phyloP scores from a whole-genome alignment of 2,329 filamentous ascomycete genomes.

The Trichoderma sp. region DNA sequence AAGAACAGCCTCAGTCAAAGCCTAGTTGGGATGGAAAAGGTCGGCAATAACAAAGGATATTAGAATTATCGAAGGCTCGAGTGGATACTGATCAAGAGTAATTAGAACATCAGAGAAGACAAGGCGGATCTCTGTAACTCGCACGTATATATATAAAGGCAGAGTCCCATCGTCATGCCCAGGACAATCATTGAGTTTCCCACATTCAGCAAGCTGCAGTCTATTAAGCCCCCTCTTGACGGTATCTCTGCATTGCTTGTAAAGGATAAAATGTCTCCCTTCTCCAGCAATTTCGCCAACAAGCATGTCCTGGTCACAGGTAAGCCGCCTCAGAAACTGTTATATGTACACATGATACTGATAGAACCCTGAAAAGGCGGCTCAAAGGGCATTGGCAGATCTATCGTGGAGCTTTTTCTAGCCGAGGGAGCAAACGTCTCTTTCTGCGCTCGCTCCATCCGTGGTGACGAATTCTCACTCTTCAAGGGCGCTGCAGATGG shows the following conservation, averaged over 20 bases:
- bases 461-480: conserved; percentile 32
- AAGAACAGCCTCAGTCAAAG: background rate
- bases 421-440: conserved; percentile 37
- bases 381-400: conserved; percentile 35
- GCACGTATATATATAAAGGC: background rate
- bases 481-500: conserved; percentile 25
- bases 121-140: background rate
- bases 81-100: background rate
- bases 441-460: conserved; percentile 33
- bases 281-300: conserved; percentile 5
- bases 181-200: too few relatives aligned
- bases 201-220: too few relatives aligned
- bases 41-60: background rate
- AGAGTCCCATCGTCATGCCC: background rate
- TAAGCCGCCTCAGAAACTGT: background rate
- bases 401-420: conserved; percentile 33
- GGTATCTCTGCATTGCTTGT: background rate
- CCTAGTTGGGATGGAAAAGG: background rate
- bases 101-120: background rate
- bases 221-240: too few relatives aligned
- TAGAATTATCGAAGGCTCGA: background rate
- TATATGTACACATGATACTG: background rate
- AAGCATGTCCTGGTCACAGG: conserved; percentile 14
- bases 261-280: background rate
- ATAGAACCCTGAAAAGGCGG: conserved; percentile 30